These are phyloP conservation scores for Caloboletus inedulis DNA, from an alignment of 1,284 basidiomycete genomes.

Conservation along the genomic window DNA sequence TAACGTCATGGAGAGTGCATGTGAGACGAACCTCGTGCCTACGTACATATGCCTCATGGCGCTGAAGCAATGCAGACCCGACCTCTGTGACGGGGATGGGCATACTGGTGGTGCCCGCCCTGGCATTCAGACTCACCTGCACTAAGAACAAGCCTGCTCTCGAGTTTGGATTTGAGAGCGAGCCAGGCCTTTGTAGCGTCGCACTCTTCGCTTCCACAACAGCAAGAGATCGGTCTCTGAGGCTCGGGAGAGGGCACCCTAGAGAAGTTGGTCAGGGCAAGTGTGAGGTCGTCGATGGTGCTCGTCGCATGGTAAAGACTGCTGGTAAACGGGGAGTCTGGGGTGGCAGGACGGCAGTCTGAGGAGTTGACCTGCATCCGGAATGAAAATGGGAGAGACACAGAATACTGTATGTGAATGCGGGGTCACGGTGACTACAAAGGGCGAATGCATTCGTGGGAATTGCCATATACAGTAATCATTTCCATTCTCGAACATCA, in stretches of 20 bases:
- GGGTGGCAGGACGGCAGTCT: conserved; percentile 38
- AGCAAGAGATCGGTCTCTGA: conserved; percentile 50
- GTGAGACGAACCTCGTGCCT: conserved; percentile 55
- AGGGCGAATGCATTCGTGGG: conserved; percentile 16
- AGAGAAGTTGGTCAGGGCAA: conserved; percentile 67
- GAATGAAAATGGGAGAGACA: conserved; percentile 2
- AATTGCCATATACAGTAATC: conserved; percentile 20
- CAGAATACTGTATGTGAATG: background rate
- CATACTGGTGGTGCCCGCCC: background rate
- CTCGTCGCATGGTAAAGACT: conserved; percentile 59
- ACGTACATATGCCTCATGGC: conserved; percentile 84
- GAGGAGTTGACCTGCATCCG: conserved; percentile 23
- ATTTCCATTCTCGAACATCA: background rate
- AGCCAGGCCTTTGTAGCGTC: conserved; percentile 62
- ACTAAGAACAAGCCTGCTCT: conserved; percentile 75
- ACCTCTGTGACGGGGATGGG: conserved; percentile 58
- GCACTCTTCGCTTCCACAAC: conserved; percentile 65
- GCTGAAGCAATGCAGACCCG: conserved; percentile 83
- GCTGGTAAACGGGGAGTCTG: conserved; percentile 54
- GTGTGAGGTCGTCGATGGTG: conserved; percentile 75
- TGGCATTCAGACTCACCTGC: conserved; percentile 57
- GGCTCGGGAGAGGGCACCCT: conserved; percentile 67
- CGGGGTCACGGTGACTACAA: conserved; percentile 3
- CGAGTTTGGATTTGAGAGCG: conserved; percentile 64
- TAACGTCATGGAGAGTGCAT: conserved; percentile 11